These are phyloP conservation scores for Nigrospora sphaerica DNA, from an alignment of 2,329 filamentous ascomycete genomes.

Conservation along the genomic window DNA sequence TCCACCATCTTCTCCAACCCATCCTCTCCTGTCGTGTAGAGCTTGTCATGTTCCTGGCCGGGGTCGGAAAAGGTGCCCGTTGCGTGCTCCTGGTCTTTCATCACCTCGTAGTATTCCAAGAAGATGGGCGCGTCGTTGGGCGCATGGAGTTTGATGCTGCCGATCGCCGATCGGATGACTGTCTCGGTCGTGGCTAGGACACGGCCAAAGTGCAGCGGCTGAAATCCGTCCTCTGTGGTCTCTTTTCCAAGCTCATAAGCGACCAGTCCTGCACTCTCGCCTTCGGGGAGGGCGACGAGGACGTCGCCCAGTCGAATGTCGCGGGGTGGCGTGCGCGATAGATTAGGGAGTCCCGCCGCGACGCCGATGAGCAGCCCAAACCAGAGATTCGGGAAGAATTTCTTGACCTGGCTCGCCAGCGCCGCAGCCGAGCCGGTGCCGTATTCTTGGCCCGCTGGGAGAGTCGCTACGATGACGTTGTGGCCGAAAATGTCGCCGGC, in stretches of 20 bases:
- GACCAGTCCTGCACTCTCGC: slow-evolving; percentile 17
- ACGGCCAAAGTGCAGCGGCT: too few relatives aligned
- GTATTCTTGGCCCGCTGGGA: slow-evolving; percentile 25
- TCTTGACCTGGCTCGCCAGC: slow-evolving; percentile 25
- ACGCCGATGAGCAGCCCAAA: slow-evolving; percentile 29
- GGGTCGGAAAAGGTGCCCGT: slow-evolving; percentile 4
- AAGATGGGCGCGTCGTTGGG: too few relatives aligned
- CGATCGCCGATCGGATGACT: too few relatives aligned
- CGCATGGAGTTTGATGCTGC: too few relatives aligned
- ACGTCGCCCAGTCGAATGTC: slow-evolving; percentile 32
- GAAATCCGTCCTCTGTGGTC: too few relatives aligned
- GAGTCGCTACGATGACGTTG: slow-evolving; percentile 25
- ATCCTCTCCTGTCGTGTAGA: too few relatives aligned
- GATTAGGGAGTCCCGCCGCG: slow-evolving; percentile 24
- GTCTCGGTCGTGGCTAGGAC: too few relatives aligned
- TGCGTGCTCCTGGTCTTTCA: neutral
- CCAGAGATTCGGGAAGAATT: slow-evolving; percentile 27
- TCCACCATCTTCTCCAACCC: neutral
- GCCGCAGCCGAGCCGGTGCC: slow-evolving; percentile 24
- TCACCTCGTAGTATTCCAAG: too few relatives aligned
- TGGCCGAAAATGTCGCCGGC: slow-evolving; percentile 27
- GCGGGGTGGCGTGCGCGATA: slow-evolving; percentile 11
- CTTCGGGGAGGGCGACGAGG: slow-evolving; percentile 19
- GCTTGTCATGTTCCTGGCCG: slow-evolving; percentile 18
- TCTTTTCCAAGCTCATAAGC: slow-evolving; percentile 15